A percentile compares a stretch with the other conserved stretches of the same genome.
Conservation (phyloP, 2,329 filamentous ascomycete genomes). For the Penicillium psychrosexuale region DNA sequence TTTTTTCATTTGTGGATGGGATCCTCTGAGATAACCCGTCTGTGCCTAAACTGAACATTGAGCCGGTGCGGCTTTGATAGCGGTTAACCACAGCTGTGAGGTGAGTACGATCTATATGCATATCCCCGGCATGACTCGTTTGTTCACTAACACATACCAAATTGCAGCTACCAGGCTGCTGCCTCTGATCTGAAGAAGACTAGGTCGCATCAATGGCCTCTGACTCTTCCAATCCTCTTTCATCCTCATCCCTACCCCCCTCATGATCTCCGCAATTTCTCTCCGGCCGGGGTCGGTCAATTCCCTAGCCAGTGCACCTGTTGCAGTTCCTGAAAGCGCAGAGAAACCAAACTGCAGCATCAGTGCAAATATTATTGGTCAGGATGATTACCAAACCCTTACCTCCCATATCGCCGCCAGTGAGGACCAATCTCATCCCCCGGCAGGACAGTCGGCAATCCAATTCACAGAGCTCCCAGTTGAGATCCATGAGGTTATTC, state of each 20-base stretch:
- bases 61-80: neutral
- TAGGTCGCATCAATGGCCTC: neutral
- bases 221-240: neutral
- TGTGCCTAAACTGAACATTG: neutral
- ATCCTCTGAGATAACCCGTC: neutral
- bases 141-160: neutral
- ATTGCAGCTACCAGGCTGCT: neutral
- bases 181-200: neutral
- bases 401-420: neutral
- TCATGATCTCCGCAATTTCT: slow-evolving; percentile 28
- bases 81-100: neutral
- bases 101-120: neutral
- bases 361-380: slow-evolving; percentile 23
- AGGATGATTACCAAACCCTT: neutral
- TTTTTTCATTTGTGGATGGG: neutral
- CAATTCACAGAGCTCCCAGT: slow-evolving; percentile 53
- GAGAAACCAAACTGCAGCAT: slow-evolving; percentile 27
- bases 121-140: neutral
- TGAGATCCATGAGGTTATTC: slow-evolving; percentile 69
- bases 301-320: slow-evolving; percentile 26
- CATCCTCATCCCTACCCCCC: slow-evolving; percentile 9
- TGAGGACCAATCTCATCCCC: neutral
- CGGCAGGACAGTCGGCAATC: slow-evolving; percentile 8
- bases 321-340: neutral
- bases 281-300: slow-evolving; percentile 34